Evolutionary conservation across 2,329 filamentous ascomycete species (phyloP).

Genomic region (Tolypocladium inflatum): DNA sequence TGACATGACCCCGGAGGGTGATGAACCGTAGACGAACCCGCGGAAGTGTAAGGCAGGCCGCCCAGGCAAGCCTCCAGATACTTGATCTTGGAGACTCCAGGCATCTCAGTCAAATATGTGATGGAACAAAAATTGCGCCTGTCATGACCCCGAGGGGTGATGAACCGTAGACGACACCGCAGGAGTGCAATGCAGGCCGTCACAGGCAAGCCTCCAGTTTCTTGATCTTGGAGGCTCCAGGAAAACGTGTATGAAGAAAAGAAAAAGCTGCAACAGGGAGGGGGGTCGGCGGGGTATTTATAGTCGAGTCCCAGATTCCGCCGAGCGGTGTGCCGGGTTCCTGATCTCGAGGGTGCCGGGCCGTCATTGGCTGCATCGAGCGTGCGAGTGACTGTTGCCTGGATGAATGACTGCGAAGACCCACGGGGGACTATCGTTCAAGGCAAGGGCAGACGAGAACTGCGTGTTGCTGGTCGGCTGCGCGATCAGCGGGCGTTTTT

Average conservation of each 20-base stretch:
- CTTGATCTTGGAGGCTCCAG: slow-evolving; percentile 31
- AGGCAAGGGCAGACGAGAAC: not conserved
- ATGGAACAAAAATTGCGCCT: slow-evolving; percentile 44
- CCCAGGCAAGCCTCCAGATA: too few relatives aligned
- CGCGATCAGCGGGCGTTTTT: not conserved
- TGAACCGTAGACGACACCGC: slow-evolving; percentile 33
- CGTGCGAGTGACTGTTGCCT: not conserved
- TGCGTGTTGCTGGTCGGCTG: not conserved
- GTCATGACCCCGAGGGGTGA: slow-evolving; percentile 42
- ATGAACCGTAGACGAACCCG: too few relatives aligned
- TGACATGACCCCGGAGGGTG: too few relatives aligned
- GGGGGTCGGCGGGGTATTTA: slow-evolving; percentile 1
- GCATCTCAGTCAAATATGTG: too few relatives aligned
- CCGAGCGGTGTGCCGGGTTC: slow-evolving; percentile 6
- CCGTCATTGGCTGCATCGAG: not conserved
- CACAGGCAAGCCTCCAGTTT: slow-evolving; percentile 26
- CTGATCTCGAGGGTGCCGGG: not conserved
- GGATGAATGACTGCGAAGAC: not conserved
- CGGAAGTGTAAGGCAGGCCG: too few relatives aligned
- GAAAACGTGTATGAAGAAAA: slow-evolving; percentile 42
- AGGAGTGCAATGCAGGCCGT: slow-evolving; percentile 45
- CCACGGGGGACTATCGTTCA: not conserved
- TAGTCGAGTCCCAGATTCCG: slow-evolving; percentile 2
- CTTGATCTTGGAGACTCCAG: too few relatives aligned
- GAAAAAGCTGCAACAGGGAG: slow-evolving; percentile 1